These are phyloP conservation scores for Taphrina sp. DNA, from an alignment of 1,139 yeast genomes.

Conservation along the genomic window DNA sequence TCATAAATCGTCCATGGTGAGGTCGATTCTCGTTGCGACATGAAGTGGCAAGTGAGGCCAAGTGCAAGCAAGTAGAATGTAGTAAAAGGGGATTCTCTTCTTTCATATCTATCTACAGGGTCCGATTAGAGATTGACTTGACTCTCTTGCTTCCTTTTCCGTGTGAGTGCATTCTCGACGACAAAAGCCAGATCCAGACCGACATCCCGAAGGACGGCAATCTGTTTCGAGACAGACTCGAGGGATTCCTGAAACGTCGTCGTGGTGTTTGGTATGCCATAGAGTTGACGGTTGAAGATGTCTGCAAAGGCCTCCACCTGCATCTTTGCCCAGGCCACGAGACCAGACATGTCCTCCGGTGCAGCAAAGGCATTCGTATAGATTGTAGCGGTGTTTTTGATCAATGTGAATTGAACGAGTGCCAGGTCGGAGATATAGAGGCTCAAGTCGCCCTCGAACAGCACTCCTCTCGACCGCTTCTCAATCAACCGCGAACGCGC, in stretches of 20 bases:
- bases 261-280: constrained; percentile 59
- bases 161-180: constrained; percentile 40
- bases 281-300: constrained; percentile 64
- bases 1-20: too few relatives aligned
- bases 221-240: constrained; percentile 57
- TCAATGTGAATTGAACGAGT: constrained; percentile 57
- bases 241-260: constrained; percentile 54
- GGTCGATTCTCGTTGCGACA: too few relatives aligned
- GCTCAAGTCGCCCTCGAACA: constrained; percentile 57
- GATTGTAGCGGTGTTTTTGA: constrained; percentile 52
- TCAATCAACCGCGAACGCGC: constrained; percentile 50
- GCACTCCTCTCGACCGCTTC: constrained; percentile 46
- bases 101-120: too few relatives aligned
- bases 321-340: constrained; percentile 18
- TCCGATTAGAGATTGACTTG: too few relatives aligned
- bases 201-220: constrained; percentile 58
- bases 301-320: constrained; percentile 48
- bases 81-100: too few relatives aligned
- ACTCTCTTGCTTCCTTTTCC: too few relatives aligned
- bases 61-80: too few relatives aligned
- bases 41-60: too few relatives aligned
- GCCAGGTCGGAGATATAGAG: constrained; percentile 59
- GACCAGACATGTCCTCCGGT: constrained; percentile 9
- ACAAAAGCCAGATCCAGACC: constrained; percentile 73
- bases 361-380: constrained; percentile 18